Base-by-base conservation (phyloP, 129 eudicot species). In the Arctium lappa region DNA sequence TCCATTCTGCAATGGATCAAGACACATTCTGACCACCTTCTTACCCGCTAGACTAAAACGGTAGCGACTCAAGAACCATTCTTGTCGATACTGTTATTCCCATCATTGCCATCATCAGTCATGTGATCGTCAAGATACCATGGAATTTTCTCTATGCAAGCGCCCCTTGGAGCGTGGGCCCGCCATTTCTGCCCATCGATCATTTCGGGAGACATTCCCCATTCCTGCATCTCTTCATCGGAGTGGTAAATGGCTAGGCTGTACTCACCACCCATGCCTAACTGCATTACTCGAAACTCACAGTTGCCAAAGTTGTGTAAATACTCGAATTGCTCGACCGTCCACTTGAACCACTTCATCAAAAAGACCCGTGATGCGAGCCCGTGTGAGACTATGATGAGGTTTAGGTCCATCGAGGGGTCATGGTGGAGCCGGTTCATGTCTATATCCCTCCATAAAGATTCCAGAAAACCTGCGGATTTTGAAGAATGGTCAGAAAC, bases 281-380 rank as follows among this genome's bases (percentile, higher is more conserved):
- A 75, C 75, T 94, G 93, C 91, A 94, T 87, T 10, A 94, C 98
- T 76, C 97, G 90, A 70, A 81, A 90, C 86, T 91, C 98, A 34
- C 93, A 90, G 56, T 94, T 94, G 7, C 75, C 88, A n/a, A 88
- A 84, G 81, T 94, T 94, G 86, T 85, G 89, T 46, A 94, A 85
- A 78, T 78, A 75, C 93, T 94, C 97, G 44, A 91, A 94, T 65
- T 94, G 98, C 39, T 94, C 97, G 1, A 90, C 97, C 3, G 98
- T 91, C 98, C 97, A 94, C 82, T 94, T 94, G 77, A 94, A 94
- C 98, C 98, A 94, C 82, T 94, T 94, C 98, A 94, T 94, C 6
- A 94, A 88, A 76, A 94, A 94, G 53, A 91, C 97, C 5, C 98
- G 90, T 0, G 87, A 80, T 33, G 94, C 90, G 7, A 94, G 90